Conservation (phyloP, 208 protist species). For the Tritrichomonas musculus region DNA sequence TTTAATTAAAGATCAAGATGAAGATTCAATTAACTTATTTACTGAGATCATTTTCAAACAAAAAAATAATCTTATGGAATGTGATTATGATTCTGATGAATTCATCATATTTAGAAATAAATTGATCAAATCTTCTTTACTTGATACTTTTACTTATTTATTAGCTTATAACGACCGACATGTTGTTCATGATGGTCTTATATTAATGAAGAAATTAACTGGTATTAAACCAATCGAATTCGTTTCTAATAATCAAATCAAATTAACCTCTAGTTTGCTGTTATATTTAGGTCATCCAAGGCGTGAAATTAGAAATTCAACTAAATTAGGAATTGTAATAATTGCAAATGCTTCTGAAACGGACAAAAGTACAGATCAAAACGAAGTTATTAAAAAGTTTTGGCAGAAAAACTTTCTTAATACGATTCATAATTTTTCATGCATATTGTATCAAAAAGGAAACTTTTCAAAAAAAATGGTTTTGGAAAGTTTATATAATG, state of each 20-base stretch:
- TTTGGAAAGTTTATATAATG: background rate
- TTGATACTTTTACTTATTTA: background rate
- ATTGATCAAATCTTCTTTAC: background rate
- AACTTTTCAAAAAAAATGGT: background rate
- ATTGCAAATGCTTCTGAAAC: background rate
- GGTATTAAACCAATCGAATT: background rate
- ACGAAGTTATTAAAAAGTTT: background rate
- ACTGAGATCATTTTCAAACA: too few relatives aligned
- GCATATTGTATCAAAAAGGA: background rate
- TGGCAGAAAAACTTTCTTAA: background rate
- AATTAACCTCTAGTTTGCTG: background rate
- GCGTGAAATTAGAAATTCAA: background rate
- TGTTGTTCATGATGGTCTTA: background rate
- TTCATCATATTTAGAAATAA: too few relatives aligned
- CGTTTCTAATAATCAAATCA: too few relatives aligned
- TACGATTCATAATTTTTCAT: background rate
- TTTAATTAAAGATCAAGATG: background rate
- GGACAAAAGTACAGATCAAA: too few relatives aligned
- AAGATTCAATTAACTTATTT: background rate
- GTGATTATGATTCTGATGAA: too few relatives aligned
- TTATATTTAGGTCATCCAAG: background rate
- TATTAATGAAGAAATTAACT: background rate
- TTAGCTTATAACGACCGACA: background rate
- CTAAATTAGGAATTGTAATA: background rate
- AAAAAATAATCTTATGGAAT: background rate